Evolutionary conservation across 31 red algal species (phyloP).

Genomic region (Endocladia muricata): DNA sequence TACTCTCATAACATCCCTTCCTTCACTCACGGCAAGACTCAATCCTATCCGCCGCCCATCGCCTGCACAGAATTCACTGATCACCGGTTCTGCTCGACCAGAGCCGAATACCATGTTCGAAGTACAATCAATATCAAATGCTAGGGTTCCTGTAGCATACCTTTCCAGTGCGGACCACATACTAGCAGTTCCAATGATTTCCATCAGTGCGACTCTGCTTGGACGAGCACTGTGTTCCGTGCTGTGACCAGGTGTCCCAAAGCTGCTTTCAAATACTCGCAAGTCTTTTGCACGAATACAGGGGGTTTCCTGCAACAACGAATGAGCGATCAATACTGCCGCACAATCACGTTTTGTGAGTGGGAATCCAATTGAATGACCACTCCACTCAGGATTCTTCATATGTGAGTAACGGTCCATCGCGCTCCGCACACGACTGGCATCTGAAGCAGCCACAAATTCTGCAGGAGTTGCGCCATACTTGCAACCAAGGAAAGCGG

Average conservation of each 20-base stretch:
- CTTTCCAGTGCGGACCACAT: constrained; percentile 65
- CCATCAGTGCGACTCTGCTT: constrained; percentile 31
- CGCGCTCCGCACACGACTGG: constrained; percentile 50
- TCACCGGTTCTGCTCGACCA: constrained; percentile 48
- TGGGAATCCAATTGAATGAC: constrained; percentile 54
- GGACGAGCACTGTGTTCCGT: constrained; percentile 7
- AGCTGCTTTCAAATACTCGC: constrained; percentile 27
- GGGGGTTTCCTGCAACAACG: constrained; percentile 34
- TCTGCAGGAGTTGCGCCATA: constrained; percentile 62
- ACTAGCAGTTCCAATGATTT: constrained; percentile 61
- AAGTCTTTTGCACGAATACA: constrained; percentile 30
- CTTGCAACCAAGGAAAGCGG: constrained; percentile 67
- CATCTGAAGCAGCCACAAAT: constrained; percentile 63
- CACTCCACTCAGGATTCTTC: constrained; percentile 4
- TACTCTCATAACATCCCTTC: constrained; percentile 17
- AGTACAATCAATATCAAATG: constrained; percentile 67
- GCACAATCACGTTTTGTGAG: constrained; percentile 58
- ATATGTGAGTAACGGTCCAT: constrained; percentile 55
- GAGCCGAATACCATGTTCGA: constrained; percentile 63
- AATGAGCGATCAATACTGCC: constrained; percentile 55
- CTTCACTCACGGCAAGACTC: constrained; percentile 26
- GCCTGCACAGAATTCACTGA: constrained; percentile 41
- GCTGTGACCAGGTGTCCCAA: background rate
- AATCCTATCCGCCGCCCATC: constrained; percentile 63
- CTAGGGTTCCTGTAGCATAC: constrained; percentile 54